Conservation (phyloP, 768 basidiomycete species). For the Podaxis sp. region DNA sequence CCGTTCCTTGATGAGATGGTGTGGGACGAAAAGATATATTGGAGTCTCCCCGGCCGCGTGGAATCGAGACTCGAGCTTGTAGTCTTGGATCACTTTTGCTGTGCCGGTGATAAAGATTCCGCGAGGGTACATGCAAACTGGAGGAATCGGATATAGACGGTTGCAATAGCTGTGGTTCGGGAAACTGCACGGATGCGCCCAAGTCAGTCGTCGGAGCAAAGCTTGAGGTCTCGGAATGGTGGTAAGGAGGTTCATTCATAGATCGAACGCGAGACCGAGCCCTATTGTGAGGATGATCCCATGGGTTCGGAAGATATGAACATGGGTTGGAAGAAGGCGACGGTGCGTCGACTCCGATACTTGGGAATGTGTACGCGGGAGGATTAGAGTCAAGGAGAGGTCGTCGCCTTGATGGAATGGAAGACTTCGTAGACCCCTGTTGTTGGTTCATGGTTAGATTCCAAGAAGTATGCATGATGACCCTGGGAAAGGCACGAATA, state of each 20-base stretch:
- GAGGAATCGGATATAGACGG: conserved; percentile 41
- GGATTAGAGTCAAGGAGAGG: not conserved
- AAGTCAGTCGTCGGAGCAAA: not conserved
- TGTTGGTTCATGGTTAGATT: not conserved
- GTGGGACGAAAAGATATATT: conserved; percentile 36
- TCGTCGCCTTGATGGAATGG: not conserved
- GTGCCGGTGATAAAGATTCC: conserved; percentile 31
- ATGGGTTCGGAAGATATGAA: conserved; percentile 1
- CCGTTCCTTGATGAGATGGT: conserved; percentile 24
- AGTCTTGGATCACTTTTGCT: conserved; percentile 37
- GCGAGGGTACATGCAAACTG: conserved; percentile 20
- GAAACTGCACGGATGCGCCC: conserved; percentile 34
- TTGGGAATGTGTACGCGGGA: not conserved
- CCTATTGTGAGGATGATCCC: conserved; percentile 4
- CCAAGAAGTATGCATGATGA: not conserved
- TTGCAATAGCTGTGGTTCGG: conserved; percentile 48
- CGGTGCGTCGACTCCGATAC: not conserved
- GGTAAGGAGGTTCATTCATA: not conserved
- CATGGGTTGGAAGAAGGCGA: not conserved
- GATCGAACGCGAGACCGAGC: conserved; percentile 2
- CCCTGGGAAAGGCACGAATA: not conserved
- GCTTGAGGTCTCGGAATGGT: not conserved
- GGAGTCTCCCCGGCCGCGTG: conserved; percentile 19
- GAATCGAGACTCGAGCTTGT: conserved; percentile 13
- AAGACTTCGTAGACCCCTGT: not conserved